Conservation (phyloP, 2,329 filamentous ascomycete species). For the Scopulariopsis brevicaulis region DNA sequence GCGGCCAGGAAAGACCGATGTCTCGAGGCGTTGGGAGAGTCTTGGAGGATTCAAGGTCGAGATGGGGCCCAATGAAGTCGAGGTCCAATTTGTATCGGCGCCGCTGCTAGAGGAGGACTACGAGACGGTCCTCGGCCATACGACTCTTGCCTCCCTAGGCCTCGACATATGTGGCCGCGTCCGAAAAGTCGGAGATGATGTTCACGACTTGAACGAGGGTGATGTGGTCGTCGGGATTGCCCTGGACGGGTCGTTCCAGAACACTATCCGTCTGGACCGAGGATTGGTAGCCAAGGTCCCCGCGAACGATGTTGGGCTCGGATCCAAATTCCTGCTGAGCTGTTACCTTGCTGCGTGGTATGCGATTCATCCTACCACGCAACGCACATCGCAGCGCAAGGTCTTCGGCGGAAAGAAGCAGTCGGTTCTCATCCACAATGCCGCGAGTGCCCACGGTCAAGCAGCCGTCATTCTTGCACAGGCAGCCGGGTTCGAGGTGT, state of each 20-base stretch:
- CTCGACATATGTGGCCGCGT: slow-evolving; percentile 21
- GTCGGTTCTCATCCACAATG: slow-evolving; percentile 30
- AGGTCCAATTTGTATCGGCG: neutral
- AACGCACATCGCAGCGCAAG: neutral
- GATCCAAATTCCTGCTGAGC: neutral
- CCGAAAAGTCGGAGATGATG: slow-evolving; percentile 14
- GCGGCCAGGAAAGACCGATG: neutral
- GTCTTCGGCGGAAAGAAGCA: slow-evolving; percentile 8
- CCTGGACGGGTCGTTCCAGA: slow-evolving; percentile 19
- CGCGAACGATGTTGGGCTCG: neutral
- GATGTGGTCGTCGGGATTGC: slow-evolving; percentile 18
- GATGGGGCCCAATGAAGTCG: neutral
- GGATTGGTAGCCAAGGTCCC: slow-evolving; percentile 1
- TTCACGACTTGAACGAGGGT: slow-evolving; percentile 16
- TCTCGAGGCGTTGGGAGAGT: neutral
- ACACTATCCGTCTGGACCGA: slow-evolving; percentile 3
- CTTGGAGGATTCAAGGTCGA: neutral
- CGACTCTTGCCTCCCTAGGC: slow-evolving; percentile 22
- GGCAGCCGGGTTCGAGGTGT: slow-evolving; percentile 24
- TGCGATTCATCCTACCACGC: neutral
- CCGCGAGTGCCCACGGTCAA: slow-evolving; percentile 28
- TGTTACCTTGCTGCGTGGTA: slow-evolving; percentile 1
- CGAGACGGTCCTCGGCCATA: slow-evolving; percentile 7
- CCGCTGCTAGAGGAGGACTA: neutral
- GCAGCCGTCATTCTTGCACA: slow-evolving; percentile 29